phyloP scores from a whole-genome alignment of 2,329 filamentous ascomycete species.

The Neonectria ditissima region DNA sequence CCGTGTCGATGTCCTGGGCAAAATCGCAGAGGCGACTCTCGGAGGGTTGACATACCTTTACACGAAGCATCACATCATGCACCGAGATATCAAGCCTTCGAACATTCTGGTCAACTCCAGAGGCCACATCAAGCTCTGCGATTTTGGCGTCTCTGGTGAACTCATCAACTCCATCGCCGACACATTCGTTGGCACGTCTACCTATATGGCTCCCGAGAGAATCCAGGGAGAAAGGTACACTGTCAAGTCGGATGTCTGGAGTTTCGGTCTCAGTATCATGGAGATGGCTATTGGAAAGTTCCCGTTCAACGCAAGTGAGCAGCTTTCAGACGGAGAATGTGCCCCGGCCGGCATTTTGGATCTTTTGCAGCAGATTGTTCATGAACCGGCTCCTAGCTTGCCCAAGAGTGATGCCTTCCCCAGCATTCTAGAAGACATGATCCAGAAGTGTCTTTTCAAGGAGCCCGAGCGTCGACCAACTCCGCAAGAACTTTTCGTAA shows the following conservation, averaged over 20 bases:
- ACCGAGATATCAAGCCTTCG: constrained; percentile 97
- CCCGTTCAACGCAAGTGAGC: constrained; percentile 84
- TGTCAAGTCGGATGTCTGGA: constrained; percentile 99
- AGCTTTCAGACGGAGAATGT: constrained; percentile 77
- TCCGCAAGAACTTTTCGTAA: constrained; percentile 90
- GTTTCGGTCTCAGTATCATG: constrained; percentile 95
- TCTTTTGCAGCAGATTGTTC: constrained; percentile 95
- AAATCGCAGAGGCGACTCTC: constrained; percentile 95
- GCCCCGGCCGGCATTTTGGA: constrained; percentile 96
- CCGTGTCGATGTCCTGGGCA: constrained; percentile 94
- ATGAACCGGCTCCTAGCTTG: constrained; percentile 91
- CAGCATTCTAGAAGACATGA: constrained; percentile 93
- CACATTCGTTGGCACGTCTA: constrained; percentile 98
- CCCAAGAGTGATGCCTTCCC: constrained; percentile 99
- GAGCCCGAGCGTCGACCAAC: constrained; percentile 89
- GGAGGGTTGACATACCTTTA: constrained; percentile 96
- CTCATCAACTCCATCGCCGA: constrained; percentile 98
- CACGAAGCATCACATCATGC: constrained; percentile 96
- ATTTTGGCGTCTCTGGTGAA: constrained; percentile 98
- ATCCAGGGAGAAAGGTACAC: constrained; percentile 98
- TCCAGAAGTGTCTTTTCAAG: constrained; percentile 94
- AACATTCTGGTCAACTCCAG: constrained; percentile 97
- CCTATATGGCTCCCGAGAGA: constrained; percentile 98
- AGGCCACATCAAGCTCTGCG: constrained; percentile 95
- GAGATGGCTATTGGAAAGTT: constrained; percentile 98